Percentiles rank a stretch among this genome's conserved stretches.
phyloP scores from a whole-genome alignment of 768 basidiomycete species.

The Paxillus rubicundulus region DNA sequence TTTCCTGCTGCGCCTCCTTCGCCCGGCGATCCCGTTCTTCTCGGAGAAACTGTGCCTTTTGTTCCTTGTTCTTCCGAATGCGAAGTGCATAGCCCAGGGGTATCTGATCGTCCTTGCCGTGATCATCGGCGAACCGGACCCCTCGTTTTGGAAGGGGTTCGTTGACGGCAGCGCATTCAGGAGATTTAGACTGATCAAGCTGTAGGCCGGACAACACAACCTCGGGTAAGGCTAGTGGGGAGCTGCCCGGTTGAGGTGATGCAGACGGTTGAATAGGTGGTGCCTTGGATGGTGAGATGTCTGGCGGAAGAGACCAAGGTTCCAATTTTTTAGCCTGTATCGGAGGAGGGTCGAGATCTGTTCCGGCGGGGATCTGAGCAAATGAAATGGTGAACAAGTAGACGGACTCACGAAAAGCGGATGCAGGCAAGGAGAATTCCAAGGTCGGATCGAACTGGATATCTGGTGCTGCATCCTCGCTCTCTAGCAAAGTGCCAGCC shows the following conservation, averaged over 20 bases:
- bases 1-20: conserved; percentile 28
- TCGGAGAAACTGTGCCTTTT: conserved; percentile 65
- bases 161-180: conserved; percentile 9
- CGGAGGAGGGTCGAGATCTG: conserved; percentile 24
- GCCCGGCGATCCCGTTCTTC: conserved; percentile 55
- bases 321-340: conserved; percentile 6
- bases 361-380: conserved; percentile 12
- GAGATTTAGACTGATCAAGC: background rate
- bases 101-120: conserved; percentile 60
- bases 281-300: conserved; percentile 4
- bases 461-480: conserved; percentile 3
- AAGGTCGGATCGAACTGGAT: conserved; percentile 14
- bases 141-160: conserved; percentile 41
- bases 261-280: background rate
- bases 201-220: background rate
- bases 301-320: conserved; percentile 1
- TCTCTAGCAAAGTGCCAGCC: conserved; percentile 43
- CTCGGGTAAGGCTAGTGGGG: background rate
- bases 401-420: conserved; percentile 18
- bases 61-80: conserved; percentile 68
- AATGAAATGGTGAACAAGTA: background rate
- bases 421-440: conserved; percentile 16
- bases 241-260: conserved; percentile 1
- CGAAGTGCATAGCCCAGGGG: conserved; percentile 71
- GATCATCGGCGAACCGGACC: conserved; percentile 64